Evolutionary conservation across 208 protist species (phyloP).

Genomic region (Leishmania arabica): DNA sequence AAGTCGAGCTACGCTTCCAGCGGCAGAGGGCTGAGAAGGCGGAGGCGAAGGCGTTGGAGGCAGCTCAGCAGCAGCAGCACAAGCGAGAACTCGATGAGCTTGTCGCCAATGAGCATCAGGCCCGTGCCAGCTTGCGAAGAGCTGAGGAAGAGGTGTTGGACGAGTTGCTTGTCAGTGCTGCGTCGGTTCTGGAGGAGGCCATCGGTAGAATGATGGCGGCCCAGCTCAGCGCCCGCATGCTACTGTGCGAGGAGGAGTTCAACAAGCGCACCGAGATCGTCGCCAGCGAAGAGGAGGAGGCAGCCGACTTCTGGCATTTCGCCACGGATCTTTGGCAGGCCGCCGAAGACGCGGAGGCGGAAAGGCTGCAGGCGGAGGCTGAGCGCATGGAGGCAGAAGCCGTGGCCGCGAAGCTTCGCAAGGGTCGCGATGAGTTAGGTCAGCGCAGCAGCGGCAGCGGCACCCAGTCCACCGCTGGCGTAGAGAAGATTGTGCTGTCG

Average conservation of each 20-base stretch:
- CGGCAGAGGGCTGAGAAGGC: slow-evolving; percentile 6
- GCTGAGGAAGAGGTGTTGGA: slow-evolving; percentile 9
- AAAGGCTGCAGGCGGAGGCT: slow-evolving; percentile 15
- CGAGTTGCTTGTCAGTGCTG: slow-evolving; percentile 1
- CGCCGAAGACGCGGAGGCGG: slow-evolving; percentile 6
- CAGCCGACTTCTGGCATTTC: slow-evolving; percentile 18
- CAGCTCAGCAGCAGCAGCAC: background rate
- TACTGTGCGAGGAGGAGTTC: slow-evolving; percentile 16
- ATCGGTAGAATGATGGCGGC: background rate
- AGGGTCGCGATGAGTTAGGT: background rate
- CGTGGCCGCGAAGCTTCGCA: background rate
- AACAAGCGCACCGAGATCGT: slow-evolving; percentile 5
- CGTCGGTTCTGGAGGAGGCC: background rate
- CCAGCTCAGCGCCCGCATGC: slow-evolving; percentile 1
- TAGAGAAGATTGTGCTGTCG: slow-evolving; percentile 4
- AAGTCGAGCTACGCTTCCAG: slow-evolving; percentile 3
- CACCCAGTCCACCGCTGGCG: background rate
- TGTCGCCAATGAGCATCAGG: slow-evolving; percentile 12
- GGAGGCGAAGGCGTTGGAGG: background rate
- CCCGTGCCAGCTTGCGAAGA: background rate
- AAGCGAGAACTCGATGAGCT: slow-evolving; percentile 7
- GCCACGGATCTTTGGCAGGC: slow-evolving; percentile 19
- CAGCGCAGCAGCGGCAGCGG: background rate
- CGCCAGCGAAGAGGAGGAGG: slow-evolving; percentile 11
- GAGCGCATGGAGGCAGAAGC: slow-evolving; percentile 1